These are phyloP conservation scores for Volvox africanus DNA, from an alignment of 139 green algal species.

Conservation along the genomic window DNA sequence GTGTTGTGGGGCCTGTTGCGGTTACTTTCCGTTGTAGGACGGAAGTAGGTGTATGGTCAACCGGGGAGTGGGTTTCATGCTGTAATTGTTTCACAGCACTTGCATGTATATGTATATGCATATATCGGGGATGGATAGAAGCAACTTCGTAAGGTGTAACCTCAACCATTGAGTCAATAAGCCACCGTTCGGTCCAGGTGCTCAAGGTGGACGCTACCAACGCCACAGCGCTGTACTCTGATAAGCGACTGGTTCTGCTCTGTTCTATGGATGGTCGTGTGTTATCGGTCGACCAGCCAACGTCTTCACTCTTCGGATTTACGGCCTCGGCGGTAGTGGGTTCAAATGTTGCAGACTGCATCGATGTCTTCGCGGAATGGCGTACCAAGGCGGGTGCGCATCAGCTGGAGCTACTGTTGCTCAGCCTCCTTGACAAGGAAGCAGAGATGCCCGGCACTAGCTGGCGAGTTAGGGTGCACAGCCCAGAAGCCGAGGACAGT, in stretches of 20 bases:
- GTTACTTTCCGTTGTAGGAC: too few species aligned
- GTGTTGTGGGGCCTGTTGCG: too few species aligned
- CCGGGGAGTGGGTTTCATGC: too few species aligned
- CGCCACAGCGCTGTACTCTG: neutral
- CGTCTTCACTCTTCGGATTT: slow-evolving; percentile 7
- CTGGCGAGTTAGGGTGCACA: slow-evolving; percentile 31
- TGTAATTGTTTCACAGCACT: too few species aligned
- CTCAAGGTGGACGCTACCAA: too few species aligned
- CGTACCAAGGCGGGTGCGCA: neutral
- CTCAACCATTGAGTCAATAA: too few species aligned
- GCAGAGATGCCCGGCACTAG: slow-evolving; percentile 40
- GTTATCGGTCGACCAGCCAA: slow-evolving; percentile 16
- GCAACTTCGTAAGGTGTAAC: too few species aligned
- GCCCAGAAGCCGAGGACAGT: neutral
- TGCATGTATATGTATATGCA: too few species aligned
- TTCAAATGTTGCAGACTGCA: slow-evolving; percentile 37
- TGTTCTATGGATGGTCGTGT: neutral
- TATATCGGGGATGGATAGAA: too few species aligned
- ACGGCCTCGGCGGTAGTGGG: neutral
- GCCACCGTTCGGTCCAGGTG: too few species aligned
- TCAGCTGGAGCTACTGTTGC: slow-evolving; percentile 50
- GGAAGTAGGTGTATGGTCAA: too few species aligned
- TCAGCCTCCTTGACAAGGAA: slow-evolving; percentile 51
- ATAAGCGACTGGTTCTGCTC: neutral
- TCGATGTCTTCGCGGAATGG: slow-evolving; percentile 53